Conservation (phyloP, 768 basidiomycete species). For the Podaxis sp. region DNA sequence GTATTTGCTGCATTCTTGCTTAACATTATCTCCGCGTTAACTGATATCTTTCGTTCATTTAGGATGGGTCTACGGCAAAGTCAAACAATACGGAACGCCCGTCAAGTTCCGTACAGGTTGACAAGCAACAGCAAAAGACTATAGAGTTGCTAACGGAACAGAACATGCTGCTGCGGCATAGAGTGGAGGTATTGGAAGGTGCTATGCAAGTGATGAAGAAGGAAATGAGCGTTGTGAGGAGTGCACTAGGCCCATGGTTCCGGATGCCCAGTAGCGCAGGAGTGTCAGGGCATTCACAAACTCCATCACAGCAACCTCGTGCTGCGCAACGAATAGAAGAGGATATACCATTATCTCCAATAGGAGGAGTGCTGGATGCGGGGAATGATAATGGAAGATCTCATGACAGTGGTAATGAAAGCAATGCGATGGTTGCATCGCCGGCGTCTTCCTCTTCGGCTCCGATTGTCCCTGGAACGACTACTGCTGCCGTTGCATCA, state of each 20-base stretch:
- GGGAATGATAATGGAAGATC: not conserved
- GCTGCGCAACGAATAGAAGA: not conserved
- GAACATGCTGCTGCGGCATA: conserved; percentile 57
- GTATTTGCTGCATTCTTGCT: not conserved
- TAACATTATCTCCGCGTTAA: not conserved
- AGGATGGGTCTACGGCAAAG: not conserved
- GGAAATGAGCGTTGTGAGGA: conserved; percentile 53
- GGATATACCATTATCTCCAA: not conserved
- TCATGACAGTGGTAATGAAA: not conserved
- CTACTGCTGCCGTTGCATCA: not conserved
- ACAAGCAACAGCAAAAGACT: not conserved
- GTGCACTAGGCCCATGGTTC: conserved; percentile 53
- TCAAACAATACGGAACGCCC: not conserved
- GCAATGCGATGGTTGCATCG: not conserved
- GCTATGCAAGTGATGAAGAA: conserved; percentile 43
- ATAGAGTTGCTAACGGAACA: conserved; percentile 44
- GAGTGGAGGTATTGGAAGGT: conserved; percentile 56
- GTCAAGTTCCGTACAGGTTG: not conserved
- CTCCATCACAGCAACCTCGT: conserved; percentile 1
- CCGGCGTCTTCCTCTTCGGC: not conserved
- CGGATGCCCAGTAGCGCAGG: conserved; percentile 11
- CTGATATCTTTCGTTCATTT: not conserved
- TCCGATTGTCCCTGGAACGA: not conserved
- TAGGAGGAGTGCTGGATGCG: not conserved
- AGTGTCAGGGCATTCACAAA: not conserved